These are phyloP conservation scores for Puccinia novopanici DNA, from an alignment of 1,284 basidiomycete species.

Conservation along the genomic window DNA sequence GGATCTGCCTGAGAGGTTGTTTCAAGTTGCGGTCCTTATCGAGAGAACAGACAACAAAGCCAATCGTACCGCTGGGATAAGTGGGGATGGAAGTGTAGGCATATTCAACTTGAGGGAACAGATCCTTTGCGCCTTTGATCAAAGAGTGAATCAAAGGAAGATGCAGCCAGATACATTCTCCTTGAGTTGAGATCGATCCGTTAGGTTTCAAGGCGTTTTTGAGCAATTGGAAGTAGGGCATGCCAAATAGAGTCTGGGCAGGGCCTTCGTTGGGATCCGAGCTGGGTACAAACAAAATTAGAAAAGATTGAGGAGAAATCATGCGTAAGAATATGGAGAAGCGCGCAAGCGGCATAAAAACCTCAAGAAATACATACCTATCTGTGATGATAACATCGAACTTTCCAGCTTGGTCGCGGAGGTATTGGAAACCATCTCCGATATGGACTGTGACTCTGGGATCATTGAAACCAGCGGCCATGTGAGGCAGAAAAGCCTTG, in stretches of 20 bases:
- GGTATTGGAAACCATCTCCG: constrained; percentile 96
- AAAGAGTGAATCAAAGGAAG: constrained; percentile 82
- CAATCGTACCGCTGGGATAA: constrained; percentile 92
- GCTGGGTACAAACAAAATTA: constrained; percentile 19
- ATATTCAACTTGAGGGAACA: constrained; percentile 87
- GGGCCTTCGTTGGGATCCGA: constrained; percentile 93
- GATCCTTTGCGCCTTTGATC: constrained; percentile 69
- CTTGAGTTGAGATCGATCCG: constrained; percentile 94
- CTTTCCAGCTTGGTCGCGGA: constrained; percentile 80
- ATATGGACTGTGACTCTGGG: constrained; percentile 88
- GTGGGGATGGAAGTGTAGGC: constrained; percentile 97
- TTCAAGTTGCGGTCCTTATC: constrained; percentile 71
- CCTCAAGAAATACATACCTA: constrained; percentile 19
- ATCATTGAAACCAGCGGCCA: constrained; percentile 85
- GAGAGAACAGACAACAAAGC: constrained; percentile 88
- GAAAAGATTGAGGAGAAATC: neutral
- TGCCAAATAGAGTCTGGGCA: constrained; percentile 90
- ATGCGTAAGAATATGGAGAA: neutral
- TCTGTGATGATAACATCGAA: constrained; percentile 94
- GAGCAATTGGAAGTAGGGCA: constrained; percentile 94
- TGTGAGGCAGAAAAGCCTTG: constrained; percentile 87
- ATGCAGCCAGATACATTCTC: constrained; percentile 94
- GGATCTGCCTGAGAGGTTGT: constrained; percentile 70
- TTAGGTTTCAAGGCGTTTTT: constrained; percentile 84
- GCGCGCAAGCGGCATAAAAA: too few species aligned